Conservation (phyloP, 768 basidiomycete genomes). For the Phaeotremella fagi region DNA sequence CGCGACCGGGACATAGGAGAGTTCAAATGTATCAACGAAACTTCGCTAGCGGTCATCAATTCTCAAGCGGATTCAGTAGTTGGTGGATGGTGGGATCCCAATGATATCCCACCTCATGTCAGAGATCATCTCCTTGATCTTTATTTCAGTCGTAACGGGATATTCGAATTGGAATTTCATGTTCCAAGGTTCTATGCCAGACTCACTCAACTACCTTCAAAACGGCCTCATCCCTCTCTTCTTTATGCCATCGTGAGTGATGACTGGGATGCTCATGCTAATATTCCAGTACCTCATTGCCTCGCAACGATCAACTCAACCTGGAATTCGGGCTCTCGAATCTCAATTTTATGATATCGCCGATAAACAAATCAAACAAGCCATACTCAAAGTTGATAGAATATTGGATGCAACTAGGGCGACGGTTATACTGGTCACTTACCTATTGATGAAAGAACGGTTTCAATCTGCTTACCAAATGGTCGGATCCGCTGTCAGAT, state of each 20-base stretch:
- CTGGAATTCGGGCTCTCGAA: slow-evolving; percentile 12
- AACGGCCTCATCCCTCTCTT: slow-evolving; percentile 30
- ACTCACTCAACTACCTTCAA: slow-evolving; percentile 14
- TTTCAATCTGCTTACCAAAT: slow-evolving; percentile 14
- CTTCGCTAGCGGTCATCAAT: neutral
- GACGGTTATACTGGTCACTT: slow-evolving; percentile 11
- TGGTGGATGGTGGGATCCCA: slow-evolving; percentile 28
- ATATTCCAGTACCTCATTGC: slow-evolving; percentile 17
- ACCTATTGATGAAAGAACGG: slow-evolving; percentile 8
- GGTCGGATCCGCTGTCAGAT: slow-evolving; percentile 9
- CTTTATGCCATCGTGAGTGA: slow-evolving; percentile 23
- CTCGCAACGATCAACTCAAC: slow-evolving; percentile 10
- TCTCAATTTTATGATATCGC: slow-evolving; percentile 23
- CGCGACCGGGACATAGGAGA: neutral
- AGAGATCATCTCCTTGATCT: slow-evolving; percentile 26
- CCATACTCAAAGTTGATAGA: slow-evolving; percentile 11
- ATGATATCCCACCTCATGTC: slow-evolving; percentile 20
- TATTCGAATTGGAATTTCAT: slow-evolving; percentile 8
- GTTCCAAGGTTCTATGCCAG: slow-evolving; percentile 17
- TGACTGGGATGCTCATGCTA: neutral
- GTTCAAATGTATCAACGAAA: neutral
- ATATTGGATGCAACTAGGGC: slow-evolving; percentile 22
- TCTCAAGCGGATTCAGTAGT: neutral
- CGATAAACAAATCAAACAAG: slow-evolving; percentile 16
- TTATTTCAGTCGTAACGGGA: slow-evolving; percentile 14